Base-by-base conservation (phyloP, 2,329 filamentous ascomycete species). In the Knufia petricola region DNA sequence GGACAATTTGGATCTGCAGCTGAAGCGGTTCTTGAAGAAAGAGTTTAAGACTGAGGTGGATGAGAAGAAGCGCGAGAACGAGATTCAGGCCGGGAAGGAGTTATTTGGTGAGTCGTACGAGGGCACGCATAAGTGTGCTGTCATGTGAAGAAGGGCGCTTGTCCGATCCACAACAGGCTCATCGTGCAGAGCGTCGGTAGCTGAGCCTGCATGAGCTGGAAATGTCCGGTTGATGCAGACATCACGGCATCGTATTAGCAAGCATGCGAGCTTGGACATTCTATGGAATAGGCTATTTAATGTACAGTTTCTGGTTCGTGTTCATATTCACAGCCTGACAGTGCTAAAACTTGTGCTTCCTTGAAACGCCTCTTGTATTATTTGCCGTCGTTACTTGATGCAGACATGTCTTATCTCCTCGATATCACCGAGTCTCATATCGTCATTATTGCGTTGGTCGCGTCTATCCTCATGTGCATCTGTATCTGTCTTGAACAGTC, bases 21-120 rank as follows among this genome's bases (percentile, higher is more conserved):
- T 87, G 19, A 77, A 81, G 45, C 77, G 73, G 21, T 90, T 85
- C 54, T 67, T 94, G 51, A 79, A 81, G 58, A 79, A 77, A 50
- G 88, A 87, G 64, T 94, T 94, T 55, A 81, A 84, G 1, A 76
- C 75, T 46, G 82, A 85, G 60, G 75, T 79, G 31, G 82, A 78
- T 53, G 75, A 79, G 58, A 85, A 85, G 60, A 73, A 83, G 52
- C 71, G 69, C 56, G 78, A 82, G 48, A 89, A 90, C 60, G 85
- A 92, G 61, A 73, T 78, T 15, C 84, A 86, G 61, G 78, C 82
- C n/a, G 81, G 83, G 3, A 74, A 81, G 46, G 85, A 88, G 62
- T 72, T 81, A 54, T 87, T 83, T 59, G 85, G 84, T 1, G 77
- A 80, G 44, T 68, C 72, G 40, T 85, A 85, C 62, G 76, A 73